Percentiles rank a stretch among this genome's conserved stretches.
phyloP scores from a whole-genome alignment of 345 rosid genomes.

The Euphorbia peplus region DNA sequence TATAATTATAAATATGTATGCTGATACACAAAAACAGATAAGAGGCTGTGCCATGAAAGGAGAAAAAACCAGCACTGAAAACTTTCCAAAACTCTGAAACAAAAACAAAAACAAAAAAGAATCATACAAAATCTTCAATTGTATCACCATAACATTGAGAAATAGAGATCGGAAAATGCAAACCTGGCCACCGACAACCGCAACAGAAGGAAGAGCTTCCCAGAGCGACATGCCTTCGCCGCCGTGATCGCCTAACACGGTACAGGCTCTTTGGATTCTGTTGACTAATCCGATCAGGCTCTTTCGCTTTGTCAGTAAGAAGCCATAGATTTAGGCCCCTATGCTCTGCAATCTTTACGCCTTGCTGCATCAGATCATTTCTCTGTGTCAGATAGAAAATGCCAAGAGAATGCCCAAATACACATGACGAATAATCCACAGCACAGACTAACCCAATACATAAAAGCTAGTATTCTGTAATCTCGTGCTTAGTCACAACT shows the following conservation, averaged over 20 bases:
- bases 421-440: no score
- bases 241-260: slow-evolving; percentile 94
- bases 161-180: not conserved
- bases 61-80: slow-evolving; percentile 63
- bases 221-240: slow-evolving; percentile 99
- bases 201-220: slow-evolving; percentile 98
- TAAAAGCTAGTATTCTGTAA: no score
- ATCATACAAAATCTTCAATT: slow-evolving; percentile 4
- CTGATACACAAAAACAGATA: not conserved
- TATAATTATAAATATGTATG: not conserved
- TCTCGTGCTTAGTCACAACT: no score
- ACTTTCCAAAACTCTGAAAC: slow-evolving; percentile 88
- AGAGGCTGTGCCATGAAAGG: not conserved
- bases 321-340: no score
- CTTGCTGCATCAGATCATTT: no score
- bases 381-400: no score
- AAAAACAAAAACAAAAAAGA: no score
- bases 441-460: no score
- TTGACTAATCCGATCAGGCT: slow-evolving; percentile 92
- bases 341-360: no score
- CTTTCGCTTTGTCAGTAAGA: no score
- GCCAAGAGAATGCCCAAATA: no score
- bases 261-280: slow-evolving; percentile 96
- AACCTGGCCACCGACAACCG: slow-evolving; percentile 98
- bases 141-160: not conserved